phyloP scores from a whole-genome alignment of 148 eudicot species.

The Simmondsia chinensis region DNA sequence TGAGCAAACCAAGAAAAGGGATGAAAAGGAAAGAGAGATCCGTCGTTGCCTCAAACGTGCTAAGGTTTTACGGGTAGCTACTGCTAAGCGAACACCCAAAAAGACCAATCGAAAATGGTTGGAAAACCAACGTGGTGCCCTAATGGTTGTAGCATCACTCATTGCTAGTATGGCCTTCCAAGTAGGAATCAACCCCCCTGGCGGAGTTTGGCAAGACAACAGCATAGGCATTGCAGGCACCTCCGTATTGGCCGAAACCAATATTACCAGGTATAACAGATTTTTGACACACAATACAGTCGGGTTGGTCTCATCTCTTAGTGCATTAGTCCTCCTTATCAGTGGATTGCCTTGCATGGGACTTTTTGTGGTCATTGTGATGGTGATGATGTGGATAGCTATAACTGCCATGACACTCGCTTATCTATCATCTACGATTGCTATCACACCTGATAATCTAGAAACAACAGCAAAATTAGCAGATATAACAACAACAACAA shows the following conservation, averaged over 20 bases:
- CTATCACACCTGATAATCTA: not conserved
- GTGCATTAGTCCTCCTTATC: constrained; percentile 16
- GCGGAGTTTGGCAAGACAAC: constrained; percentile 23
- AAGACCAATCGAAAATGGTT: constrained; percentile 1
- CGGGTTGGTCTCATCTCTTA: constrained; percentile 13
- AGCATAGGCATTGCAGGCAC: constrained; percentile 6
- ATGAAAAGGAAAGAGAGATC: not conserved
- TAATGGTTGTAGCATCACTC: constrained; percentile 21
- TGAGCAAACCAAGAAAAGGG: not conserved
- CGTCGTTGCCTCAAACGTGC: not conserved
- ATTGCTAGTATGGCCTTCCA: constrained; percentile 21
- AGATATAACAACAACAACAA: no score
- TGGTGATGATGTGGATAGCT: constrained; percentile 17
- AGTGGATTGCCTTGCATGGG: constrained; percentile 21
- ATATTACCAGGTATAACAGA: not conserved
- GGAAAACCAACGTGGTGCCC: constrained; percentile 5
- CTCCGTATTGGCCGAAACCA: constrained; percentile 2
- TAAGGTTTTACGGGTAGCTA: not conserved
- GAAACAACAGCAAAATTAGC: no score
- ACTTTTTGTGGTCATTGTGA: constrained; percentile 11
- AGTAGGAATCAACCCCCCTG: constrained; percentile 14
- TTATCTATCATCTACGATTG: constrained; percentile 1
- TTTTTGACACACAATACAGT: constrained; percentile 4
- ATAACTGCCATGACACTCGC: constrained; percentile 12
- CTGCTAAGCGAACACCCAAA: not conserved